These are phyloP conservation scores for Mercurialis annua DNA, from an alignment of 345 rosid species.

Conservation along the genomic window DNA sequence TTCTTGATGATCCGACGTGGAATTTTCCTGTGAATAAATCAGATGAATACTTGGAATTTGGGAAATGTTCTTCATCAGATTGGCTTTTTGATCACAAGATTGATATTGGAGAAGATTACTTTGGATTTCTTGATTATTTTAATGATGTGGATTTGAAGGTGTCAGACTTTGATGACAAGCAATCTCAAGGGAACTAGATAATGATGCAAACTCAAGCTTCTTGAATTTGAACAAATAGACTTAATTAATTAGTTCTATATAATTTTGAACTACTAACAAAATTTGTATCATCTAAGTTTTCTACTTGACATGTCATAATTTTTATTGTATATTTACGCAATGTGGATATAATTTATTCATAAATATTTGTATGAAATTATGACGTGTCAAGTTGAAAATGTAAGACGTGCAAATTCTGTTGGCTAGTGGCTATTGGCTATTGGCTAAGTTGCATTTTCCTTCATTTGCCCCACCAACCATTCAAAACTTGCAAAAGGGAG, in stretches of 20 bases:
- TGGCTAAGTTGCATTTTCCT: too few relatives aligned
- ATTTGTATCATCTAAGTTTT: too few relatives aligned
- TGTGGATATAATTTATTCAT: too few relatives aligned
- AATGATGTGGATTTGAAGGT: conserved; percentile 32
- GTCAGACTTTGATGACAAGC: conserved; percentile 30
- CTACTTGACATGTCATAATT: too few relatives aligned
- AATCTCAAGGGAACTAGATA: conserved; percentile 9
- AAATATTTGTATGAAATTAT: too few relatives aligned
- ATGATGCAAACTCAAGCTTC: neutral
- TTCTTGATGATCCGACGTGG: conserved; percentile 47
- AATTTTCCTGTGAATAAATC: conserved; percentile 27
- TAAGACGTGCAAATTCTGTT: too few relatives aligned
- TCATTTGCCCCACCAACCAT: too few relatives aligned
- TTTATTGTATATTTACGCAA: too few relatives aligned
- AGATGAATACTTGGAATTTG: conserved; percentile 33
- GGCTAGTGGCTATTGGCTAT: too few relatives aligned
- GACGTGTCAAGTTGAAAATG: too few relatives aligned
- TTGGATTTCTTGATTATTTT: conserved; percentile 38
- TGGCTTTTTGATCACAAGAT: conserved; percentile 43
- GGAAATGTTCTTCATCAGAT: conserved; percentile 30
- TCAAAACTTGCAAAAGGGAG: too few relatives aligned
- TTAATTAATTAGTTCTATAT: neutral
- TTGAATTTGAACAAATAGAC: neutral
- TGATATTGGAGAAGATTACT: conserved; percentile 36
- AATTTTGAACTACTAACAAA: too few relatives aligned